A percentile compares a stretch with the other conserved stretches of the same genome.
These are phyloP conservation scores for Diaporthe sp. DNA, from an alignment of 2,329 filamentous ascomycete species.

Conservation along the genomic window DNA sequence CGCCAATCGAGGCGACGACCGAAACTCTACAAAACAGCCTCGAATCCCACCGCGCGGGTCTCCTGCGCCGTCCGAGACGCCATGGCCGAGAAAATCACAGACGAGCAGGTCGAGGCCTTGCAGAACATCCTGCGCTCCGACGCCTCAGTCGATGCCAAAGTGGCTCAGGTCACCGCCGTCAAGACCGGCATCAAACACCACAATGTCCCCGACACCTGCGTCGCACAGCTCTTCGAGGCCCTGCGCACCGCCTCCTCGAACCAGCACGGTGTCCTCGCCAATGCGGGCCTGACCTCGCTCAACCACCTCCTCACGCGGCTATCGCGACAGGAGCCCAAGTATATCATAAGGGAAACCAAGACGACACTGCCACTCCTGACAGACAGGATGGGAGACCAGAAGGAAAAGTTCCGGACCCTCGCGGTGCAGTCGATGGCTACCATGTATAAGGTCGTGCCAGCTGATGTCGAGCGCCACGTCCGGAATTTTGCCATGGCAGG, in stretches of 20 bases:
- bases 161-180: conserved; percentile 77
- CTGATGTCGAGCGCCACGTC: conserved; percentile 84
- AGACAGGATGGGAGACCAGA: conserved; percentile 88
- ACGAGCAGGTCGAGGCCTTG: conserved; percentile 69
- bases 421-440: conserved; percentile 83
- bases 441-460: conserved; percentile 76
- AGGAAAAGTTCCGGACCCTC: conserved; percentile 84
- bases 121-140: conserved; percentile 69
- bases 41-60: not conserved
- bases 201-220: conserved; percentile 82
- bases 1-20: conserved; percentile 2
- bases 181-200: conserved; percentile 94
- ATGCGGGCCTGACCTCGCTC: conserved; percentile 88
- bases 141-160: conserved; percentile 76
- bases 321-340: conserved; percentile 84
- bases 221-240: conserved; percentile 84
- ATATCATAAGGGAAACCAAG: conserved; percentile 76
- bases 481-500: conserved; percentile 83
- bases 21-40: not conserved
- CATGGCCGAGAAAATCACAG: conserved; percentile 71
- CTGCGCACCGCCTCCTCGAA: conserved; percentile 81
- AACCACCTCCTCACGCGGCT: conserved; percentile 90
- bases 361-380: conserved; percentile 80
- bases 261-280: conserved; percentile 81
- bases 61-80: conserved; percentile 16